Base-by-base conservation (phyloP, 2,329 filamentous ascomycete species). In the Claviceps arundinis region DNA sequence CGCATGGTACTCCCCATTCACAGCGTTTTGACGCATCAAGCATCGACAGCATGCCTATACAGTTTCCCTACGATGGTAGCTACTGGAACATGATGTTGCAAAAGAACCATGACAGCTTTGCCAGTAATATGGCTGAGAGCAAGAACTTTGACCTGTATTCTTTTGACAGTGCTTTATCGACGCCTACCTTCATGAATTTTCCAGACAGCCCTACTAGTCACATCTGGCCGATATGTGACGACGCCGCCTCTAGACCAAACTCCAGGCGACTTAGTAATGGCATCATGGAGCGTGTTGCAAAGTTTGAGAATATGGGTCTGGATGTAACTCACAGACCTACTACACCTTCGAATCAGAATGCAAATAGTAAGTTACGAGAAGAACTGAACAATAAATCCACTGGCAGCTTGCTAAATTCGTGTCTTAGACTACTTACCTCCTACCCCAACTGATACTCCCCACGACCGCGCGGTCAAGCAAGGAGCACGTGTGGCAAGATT, bases 391-490 rank as follows among this genome's bases (percentile, higher is more conserved):
- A 11, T 37, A 24, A 19, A 14, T 26, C 16, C 24, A 16, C 9
- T 46, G n/a, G 34, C 55, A 42, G 42, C 37, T 50, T 50, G 48
- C n/a, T 54, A 11, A 49, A 16, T 54, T 50, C 45, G 47, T 48
- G 52, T 46, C 55, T 37, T 54, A 82, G 82, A 71, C 57, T 83
- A 80, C 59, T 78, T 80, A 57, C 84, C 84, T 53, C 77, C 82
- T 46, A 87, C 84, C 30, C 84, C 85, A 50, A 77, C 76, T 60
- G 78, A 81, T 50, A 85, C 81, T 19, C 82, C 84, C 44, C 73
- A 75, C 56, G 68, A 75, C 55, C 68, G 70, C 48, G 59, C 69
- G 43, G 60, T 64, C 45, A 74, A 75, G 66, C 68, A 71, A 40
- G 63, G 69, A 47, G 57, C 65, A 16, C 65, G 66, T 3, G 69